Evolutionary conservation across 1,284 basidiomycete species (phyloP).

Genomic region (Laetiporus sulphureus): DNA sequence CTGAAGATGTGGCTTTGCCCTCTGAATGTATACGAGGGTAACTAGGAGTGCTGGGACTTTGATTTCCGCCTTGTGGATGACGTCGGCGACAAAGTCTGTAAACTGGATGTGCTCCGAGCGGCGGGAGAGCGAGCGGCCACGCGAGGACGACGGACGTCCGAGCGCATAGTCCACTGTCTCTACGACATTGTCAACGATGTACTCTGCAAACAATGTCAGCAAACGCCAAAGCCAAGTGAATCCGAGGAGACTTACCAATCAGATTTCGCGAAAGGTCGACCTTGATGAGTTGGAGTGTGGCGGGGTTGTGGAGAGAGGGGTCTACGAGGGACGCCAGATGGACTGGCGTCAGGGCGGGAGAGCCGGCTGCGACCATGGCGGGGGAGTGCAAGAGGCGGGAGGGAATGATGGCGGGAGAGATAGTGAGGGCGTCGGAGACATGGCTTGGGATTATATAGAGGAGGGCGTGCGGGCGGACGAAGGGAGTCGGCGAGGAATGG

Average conservation of each 20-base stretch:
- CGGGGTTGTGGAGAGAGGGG: constrained; percentile 50
- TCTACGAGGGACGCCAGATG: constrained; percentile 62
- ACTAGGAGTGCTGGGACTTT: constrained; percentile 56
- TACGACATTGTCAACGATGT: constrained; percentile 55
- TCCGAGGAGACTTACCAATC: constrained; percentile 42
- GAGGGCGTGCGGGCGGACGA: background rate
- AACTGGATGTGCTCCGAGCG: constrained; percentile 49
- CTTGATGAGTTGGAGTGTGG: constrained; percentile 56
- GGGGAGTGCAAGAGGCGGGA: constrained; percentile 10
- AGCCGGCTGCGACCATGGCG: constrained; percentile 7
- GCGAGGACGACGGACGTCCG: constrained; percentile 46
- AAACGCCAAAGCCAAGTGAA: constrained; percentile 3
- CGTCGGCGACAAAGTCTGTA: constrained; percentile 52
- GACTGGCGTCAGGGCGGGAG: constrained; percentile 26
- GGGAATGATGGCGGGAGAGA: constrained; percentile 9
- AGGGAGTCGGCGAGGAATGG: background rate
- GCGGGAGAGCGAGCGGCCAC: constrained; percentile 40
- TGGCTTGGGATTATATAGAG: constrained; percentile 7
- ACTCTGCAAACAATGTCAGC: constrained; percentile 36
- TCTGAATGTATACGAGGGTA: constrained; percentile 62
- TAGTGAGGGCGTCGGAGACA: constrained; percentile 1
- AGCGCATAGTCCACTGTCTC: constrained; percentile 72
- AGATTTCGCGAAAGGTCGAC: constrained; percentile 50
- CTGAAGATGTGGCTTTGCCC: constrained; percentile 66
- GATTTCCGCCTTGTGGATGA: constrained; percentile 63